These are phyloP conservation scores for barrel medic (Medicago truncatula) DNA, from an alignment of 306 rosid species.

Conservation along the genomic window MtrunA17r5.0-ANR NC_053049.1:5094001-5094500, in stretches of 20 bases:
- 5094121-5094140: not conserved
- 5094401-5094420: not conserved
- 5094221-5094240: not conserved
- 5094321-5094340: not conserved
- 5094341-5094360: not conserved
- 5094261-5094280: not conserved
- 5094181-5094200: not conserved
- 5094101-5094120: slow-evolving; percentile 2
- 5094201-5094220: not conserved
- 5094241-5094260: not conserved
- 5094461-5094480: too few species aligned
- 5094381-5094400: not conserved
- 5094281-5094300: not conserved
- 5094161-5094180: too few species aligned
- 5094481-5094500: too few species aligned
- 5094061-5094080: slow-evolving; percentile 18
- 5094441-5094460: not conserved
- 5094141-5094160: not conserved
- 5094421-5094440: not conserved
- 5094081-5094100: slow-evolving; percentile 8
- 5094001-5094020: slow-evolving; percentile 9
- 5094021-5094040: slow-evolving; percentile 12
- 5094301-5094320: too few species aligned
- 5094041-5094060: slow-evolving; percentile 13
- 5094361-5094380: too few species aligned